Evolutionary conservation across 441 rosid species (phyloP).

Genomic region (Brassica hybrid): DNA sequence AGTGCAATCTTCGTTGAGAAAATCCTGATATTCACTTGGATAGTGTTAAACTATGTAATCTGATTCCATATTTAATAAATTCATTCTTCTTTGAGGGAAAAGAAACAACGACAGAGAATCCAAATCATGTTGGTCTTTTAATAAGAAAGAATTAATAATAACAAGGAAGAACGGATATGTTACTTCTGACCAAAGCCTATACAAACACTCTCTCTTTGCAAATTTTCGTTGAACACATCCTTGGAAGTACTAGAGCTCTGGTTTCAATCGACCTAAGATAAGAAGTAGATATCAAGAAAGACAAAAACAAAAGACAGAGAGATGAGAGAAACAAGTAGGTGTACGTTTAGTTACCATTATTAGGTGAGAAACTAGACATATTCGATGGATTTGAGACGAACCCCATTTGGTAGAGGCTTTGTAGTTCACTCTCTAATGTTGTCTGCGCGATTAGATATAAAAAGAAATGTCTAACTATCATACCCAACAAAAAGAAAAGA

Average conservation of each 20-base stretch:
- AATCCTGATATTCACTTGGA: neutral
- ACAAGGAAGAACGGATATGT: conserved; percentile 34
- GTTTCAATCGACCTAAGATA: conserved; percentile 62
- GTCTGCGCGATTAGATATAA: conserved; percentile 42
- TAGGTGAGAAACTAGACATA: conserved; percentile 58
- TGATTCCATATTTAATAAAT: conserved; percentile 28
- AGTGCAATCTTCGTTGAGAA: neutral
- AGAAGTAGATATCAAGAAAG: conserved; percentile 15
- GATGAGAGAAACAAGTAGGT: conserved; percentile 2
- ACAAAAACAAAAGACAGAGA: neutral
- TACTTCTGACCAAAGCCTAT: conserved; percentile 39
- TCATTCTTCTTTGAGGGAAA: conserved; percentile 35
- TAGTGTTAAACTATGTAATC: neutral
- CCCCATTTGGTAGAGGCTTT: conserved; percentile 74
- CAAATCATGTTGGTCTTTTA: conserved; percentile 28
- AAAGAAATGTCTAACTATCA: conserved; percentile 43
- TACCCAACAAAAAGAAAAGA: neutral
- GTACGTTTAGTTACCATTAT: conserved; percentile 50
- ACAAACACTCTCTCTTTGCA: conserved; percentile 41
- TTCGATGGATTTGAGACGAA: conserved; percentile 60
- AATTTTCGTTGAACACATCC: conserved; percentile 19
- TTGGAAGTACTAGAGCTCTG: conserved; percentile 55
- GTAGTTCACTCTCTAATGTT: conserved; percentile 68
- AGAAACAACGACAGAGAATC: conserved; percentile 36
- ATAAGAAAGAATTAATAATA: conserved; percentile 11